Evolutionary conservation across 192 early-diverging fungal species (phyloP).

Genomic region (Coemansia aciculifera): DNA sequence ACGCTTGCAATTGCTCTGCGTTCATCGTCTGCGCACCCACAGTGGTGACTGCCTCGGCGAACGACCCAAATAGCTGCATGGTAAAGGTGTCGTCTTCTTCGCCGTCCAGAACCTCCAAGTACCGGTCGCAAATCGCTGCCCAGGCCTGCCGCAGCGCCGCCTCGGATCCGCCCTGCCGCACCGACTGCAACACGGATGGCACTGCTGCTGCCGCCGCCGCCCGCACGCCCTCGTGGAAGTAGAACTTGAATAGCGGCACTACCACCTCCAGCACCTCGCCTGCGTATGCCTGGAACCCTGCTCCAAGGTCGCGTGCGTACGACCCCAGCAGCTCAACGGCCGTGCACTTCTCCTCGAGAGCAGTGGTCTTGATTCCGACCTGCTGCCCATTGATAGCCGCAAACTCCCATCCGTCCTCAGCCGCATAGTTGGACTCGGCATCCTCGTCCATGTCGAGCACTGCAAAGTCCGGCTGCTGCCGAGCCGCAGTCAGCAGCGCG

Average conservation of each 20-base stretch:
- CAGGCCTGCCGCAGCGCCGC: slow-evolving; percentile 60
- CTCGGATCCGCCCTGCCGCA: slow-evolving; percentile 51
- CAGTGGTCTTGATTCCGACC: slow-evolving; percentile 92
- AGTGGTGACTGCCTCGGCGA: slow-evolving; percentile 65
- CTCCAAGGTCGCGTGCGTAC: slow-evolving; percentile 90
- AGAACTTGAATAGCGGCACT: slow-evolving; percentile 91
- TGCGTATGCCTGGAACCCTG: slow-evolving; percentile 85
- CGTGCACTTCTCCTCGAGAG: slow-evolving; percentile 97
- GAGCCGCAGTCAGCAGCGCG: slow-evolving; percentile 81
- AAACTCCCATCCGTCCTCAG: slow-evolving; percentile 99
- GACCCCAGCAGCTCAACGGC: slow-evolving; percentile 97
- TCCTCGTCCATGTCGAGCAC: slow-evolving; percentile 82
- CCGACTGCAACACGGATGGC: slow-evolving; percentile 72
- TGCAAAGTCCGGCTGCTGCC: slow-evolving; percentile 90
- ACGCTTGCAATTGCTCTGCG: slow-evolving; percentile 66
- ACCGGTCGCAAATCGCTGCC: slow-evolving; percentile 70
- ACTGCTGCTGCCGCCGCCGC: slow-evolving; percentile 82
- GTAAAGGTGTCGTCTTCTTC: slow-evolving; percentile 85
- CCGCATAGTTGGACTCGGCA: slow-evolving; percentile 82
- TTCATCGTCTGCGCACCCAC: slow-evolving; percentile 51
- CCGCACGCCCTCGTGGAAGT: slow-evolving; percentile 96
- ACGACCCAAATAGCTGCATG: slow-evolving; percentile 74
- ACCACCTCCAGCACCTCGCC: slow-evolving; percentile 80
- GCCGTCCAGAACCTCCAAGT: slow-evolving; percentile 73
- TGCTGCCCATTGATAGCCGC: slow-evolving; percentile 88